Conservation (phyloP, 139 green algal species). For the Chlamydomonas sp. region DNA sequence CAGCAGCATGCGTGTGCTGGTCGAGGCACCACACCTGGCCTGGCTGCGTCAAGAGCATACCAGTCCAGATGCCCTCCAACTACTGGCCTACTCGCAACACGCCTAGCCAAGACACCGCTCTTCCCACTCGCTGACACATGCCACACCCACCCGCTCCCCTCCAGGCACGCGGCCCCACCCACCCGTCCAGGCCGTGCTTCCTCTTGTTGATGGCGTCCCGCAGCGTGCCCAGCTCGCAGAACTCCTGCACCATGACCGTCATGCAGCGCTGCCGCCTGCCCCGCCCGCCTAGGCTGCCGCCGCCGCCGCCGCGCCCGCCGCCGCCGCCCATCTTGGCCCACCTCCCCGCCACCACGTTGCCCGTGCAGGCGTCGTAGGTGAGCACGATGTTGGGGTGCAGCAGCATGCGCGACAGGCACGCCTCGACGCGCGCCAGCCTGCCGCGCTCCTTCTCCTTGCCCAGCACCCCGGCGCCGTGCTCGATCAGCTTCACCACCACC, state of each 20-base stretch:
- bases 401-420: conserved; percentile 47
- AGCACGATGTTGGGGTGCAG: conserved; percentile 52
- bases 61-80: too few species aligned
- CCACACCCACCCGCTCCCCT: too few species aligned
- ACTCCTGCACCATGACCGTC: conserved; percentile 61
- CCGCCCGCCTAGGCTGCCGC: conserved; percentile 2
- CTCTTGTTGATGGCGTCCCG: conserved; percentile 30
- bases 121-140: too few species aligned
- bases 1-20: background rate
- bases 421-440: conserved; percentile 37
- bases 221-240: conserved; percentile 42
- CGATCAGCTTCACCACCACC: conserved; percentile 61
- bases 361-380: conserved; percentile 56
- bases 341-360: conserved; percentile 1
- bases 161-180: background rate
- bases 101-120: too few species aligned
- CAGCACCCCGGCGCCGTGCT: conserved; percentile 51
- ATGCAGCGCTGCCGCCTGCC: conserved; percentile 46
- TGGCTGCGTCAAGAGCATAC: background rate
- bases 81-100: too few species aligned
- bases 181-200: conserved; percentile 19
- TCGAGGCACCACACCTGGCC: background rate
- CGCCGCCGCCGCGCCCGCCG: background rate
- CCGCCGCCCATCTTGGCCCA: conserved; percentile 22
- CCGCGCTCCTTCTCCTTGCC: conserved; percentile 56